These are phyloP conservation scores for Chaetomidium leptoderma DNA, from an alignment of 495 filamentous ascomycete genomes.

Conservation along the genomic window DNA sequence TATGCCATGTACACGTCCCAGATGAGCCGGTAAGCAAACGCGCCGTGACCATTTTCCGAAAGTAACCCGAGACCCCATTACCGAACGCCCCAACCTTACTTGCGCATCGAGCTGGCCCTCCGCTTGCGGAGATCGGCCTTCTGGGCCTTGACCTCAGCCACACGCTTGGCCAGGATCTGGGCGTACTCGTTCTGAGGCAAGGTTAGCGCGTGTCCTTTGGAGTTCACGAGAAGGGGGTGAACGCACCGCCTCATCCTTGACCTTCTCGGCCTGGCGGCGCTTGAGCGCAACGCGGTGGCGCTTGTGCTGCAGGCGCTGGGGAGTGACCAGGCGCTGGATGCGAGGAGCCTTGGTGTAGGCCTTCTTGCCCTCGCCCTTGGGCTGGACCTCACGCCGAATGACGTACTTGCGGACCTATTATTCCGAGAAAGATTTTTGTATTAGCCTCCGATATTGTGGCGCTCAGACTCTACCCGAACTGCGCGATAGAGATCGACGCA, in stretches of 20 bases:
- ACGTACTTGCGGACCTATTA: slow-evolving; percentile 92
- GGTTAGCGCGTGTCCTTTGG: slow-evolving; percentile 34
- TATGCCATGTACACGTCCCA: slow-evolving; percentile 33
- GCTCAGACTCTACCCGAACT: slow-evolving; percentile 54
- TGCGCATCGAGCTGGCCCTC: slow-evolving; percentile 90
- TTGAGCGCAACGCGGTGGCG: slow-evolving; percentile 94
- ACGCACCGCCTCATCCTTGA: slow-evolving; percentile 98
- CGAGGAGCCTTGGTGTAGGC: slow-evolving; percentile 98
- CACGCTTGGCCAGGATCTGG: slow-evolving; percentile 87
- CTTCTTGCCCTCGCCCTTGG: slow-evolving; percentile 93
- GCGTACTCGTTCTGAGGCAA: slow-evolving; percentile 78
- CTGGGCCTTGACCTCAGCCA: slow-evolving; percentile 86
- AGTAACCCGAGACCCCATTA: slow-evolving; percentile 38
- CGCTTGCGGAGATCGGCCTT: slow-evolving; percentile 92
- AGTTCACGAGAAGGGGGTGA: slow-evolving; percentile 2
- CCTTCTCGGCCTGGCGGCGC: slow-evolving; percentile 88
- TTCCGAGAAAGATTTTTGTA: slow-evolving; percentile 31
- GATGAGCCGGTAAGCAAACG: slow-evolving; percentile 31
- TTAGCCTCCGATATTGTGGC: slow-evolving; percentile 38
- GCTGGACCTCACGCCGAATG: slow-evolving; percentile 93
- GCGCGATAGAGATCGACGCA: slow-evolving; percentile 44
- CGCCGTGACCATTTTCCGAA: slow-evolving; percentile 37
- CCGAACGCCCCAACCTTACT: slow-evolving; percentile 57
- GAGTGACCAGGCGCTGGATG: slow-evolving; percentile 98
- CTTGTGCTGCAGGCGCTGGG: slow-evolving; percentile 99